Conservation (phyloP, 129 eudicot genomes). For the Escallonia rubra region DNA sequence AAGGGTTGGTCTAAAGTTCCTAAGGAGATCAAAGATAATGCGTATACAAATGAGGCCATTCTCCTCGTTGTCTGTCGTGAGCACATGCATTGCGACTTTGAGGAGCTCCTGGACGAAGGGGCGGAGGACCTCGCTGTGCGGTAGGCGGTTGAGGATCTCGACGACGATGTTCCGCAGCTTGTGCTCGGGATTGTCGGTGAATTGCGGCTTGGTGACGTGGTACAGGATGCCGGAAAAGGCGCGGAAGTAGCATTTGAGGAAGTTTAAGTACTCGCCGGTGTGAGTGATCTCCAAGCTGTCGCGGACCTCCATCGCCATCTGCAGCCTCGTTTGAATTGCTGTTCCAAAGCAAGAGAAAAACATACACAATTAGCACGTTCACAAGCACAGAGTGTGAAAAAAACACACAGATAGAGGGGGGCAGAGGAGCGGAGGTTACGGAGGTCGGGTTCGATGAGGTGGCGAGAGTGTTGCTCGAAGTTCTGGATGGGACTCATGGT, state of each 20-base stretch:
- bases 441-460: constrained; percentile 76
- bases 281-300: constrained; percentile 95
- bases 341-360: constrained; percentile 9
- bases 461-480: constrained; percentile 95
- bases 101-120: constrained; percentile 92
- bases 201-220: constrained; percentile 85
- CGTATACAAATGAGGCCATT: constrained; percentile 94
- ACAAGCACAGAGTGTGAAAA: background rate
- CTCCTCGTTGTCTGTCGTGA: constrained; percentile 90
- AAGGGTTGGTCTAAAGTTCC: constrained; percentile 85
- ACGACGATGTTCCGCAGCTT: constrained; percentile 76
- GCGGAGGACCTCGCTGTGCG: constrained; percentile 86
- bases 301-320: constrained; percentile 99
- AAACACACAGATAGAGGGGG: constrained; percentile 2
- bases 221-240: constrained; percentile 69
- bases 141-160: constrained; percentile 85
- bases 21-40: constrained; percentile 80
- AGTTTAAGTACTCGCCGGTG: constrained; percentile 93
- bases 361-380: background rate
- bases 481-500: constrained; percentile 91
- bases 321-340: constrained; percentile 80
- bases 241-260: constrained; percentile 79
- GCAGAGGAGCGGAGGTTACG: constrained; percentile 26
- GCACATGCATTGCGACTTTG: constrained; percentile 95
- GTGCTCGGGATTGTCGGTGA: constrained; percentile 73